Percentiles rank a stretch among this genome's conserved stretches.
Conservation (phyloP, 2,329 filamentous ascomycete genomes). For the Talaromyces funiculosus region DNA sequence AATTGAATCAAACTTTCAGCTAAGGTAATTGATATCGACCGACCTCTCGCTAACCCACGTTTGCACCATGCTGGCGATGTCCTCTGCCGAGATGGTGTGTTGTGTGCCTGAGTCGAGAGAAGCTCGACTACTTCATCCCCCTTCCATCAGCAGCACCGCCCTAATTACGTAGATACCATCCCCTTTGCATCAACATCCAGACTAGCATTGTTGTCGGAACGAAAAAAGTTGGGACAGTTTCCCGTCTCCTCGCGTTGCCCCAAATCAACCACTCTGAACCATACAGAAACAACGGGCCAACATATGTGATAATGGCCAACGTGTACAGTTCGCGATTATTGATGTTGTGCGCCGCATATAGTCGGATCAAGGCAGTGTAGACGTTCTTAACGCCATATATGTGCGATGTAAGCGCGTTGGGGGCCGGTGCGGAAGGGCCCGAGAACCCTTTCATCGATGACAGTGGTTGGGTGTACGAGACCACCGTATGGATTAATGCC, state of each 20-base stretch:
- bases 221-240: not conserved
- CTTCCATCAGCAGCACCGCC: not conserved
- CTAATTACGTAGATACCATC: conserved; percentile 3
- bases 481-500: conserved; percentile 22
- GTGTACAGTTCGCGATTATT: conserved; percentile 28
- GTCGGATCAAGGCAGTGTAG: conserved; percentile 31
- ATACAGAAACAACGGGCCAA: conserved; percentile 23
- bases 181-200: conserved; percentile 6
- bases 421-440: conserved; percentile 24
- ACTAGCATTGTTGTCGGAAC: not conserved
- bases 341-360: conserved; percentile 33
- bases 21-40: not conserved
- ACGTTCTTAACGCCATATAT: conserved; percentile 34
- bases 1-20: not conserved
- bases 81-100: not conserved
- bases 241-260: not conserved
- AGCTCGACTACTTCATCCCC: not conserved
- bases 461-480: conserved; percentile 24
- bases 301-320: conserved; percentile 27
- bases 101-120: not conserved
- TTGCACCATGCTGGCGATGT: not conserved
- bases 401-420: conserved; percentile 26
- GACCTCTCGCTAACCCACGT: not conserved
- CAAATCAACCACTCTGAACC: conserved; percentile 5
- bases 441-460: conserved; percentile 23